A percentile compares a stretch with the other conserved stretches of the same genome.
These are phyloP conservation scores for Yarrowia divulgata DNA, from an alignment of 805 yeast genomes.

Conservation along the genomic window DNA sequence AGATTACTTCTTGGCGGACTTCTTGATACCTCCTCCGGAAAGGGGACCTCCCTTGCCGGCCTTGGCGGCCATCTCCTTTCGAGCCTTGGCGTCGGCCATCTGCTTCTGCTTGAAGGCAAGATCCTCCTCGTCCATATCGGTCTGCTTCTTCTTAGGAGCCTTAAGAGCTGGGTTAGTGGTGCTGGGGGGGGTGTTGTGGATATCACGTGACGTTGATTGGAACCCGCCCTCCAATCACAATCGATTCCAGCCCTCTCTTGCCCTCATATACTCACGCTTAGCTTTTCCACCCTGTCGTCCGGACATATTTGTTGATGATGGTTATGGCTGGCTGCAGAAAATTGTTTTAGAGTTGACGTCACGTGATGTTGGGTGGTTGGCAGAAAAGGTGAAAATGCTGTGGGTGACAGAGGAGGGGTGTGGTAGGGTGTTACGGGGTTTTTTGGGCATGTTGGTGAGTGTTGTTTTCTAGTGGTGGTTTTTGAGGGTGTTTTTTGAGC, in stretches of 20 bases:
- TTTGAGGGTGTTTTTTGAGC: too few relatives aligned
- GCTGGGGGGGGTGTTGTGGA: neutral
- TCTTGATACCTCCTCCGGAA: conserved; percentile 94
- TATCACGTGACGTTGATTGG: too few relatives aligned
- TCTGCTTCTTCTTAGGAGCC: conserved; percentile 80
- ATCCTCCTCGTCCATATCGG: conserved; percentile 85
- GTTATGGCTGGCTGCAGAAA: conserved; percentile 10
- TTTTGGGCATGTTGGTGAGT: too few relatives aligned
- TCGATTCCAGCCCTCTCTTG: neutral
- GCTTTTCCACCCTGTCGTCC: conserved; percentile 98
- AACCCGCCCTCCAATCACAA: too few relatives aligned
- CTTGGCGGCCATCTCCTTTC: conserved; percentile 85
- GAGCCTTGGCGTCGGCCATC: conserved; percentile 92
- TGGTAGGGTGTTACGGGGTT: too few relatives aligned
- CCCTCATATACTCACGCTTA: conserved; percentile 64
- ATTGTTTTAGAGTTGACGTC: conserved; percentile 45
- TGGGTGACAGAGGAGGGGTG: neutral
- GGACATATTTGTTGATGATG: conserved; percentile 62
- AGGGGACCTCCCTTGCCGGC: conserved; percentile 91
- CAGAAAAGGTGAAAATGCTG: neutral
- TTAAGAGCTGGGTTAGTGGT: conserved; percentile 58
- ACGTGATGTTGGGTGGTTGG: neutral
- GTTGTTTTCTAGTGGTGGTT: too few relatives aligned
- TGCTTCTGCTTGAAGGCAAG: conserved; percentile 90
- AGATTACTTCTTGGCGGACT: conserved; percentile 52